Evolutionary conservation across 768 basidiomycete genomes (phyloP), one percentile per base, ranked within the genome.

Genomic region (Coprinopsis marcescibilis): DNA sequence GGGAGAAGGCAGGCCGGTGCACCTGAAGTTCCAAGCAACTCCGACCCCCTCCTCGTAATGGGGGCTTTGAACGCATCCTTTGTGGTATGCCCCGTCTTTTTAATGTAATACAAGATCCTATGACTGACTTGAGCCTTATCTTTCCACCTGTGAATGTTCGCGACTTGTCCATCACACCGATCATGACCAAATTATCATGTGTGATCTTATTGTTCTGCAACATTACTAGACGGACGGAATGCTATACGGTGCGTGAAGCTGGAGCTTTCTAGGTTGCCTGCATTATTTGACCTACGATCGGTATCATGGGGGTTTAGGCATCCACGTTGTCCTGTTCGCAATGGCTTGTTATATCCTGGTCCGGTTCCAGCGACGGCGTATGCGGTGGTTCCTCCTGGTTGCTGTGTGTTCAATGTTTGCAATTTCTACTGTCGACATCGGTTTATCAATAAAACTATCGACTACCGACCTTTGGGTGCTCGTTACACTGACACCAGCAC

Each of bases 361-460:
- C 17, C 15, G 29, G 4, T 30, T 24, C 7, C 19, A 42, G 2
- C 47, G 27, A 3, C 26, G 48, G 19, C 35, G 35, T 10, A 37
- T 40, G n/a, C 40, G 49, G 13, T 44, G 29, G 32, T 37, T 52
- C 29, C 37, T 52, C 7, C 26, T 55, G 15, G 33, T 17, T 26
- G 45, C 51, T 6, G 37, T 50, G 0, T 26, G 42, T 13, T 35
- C 33, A 17, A 46, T 55, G 48, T 49, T 55, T 20, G 39, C 26
- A 19, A 27, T 55, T n/a, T 49, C 54, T 8, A 52, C 54, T 1
- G 48, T 45, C 15, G 54, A 55, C 36, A 50, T 55, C 26, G 54
- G 48, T 1, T 25, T 55, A 14, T 46, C 54, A 13, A 26, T 48
- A 20, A 40, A 41, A 24, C 30, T 41, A 17, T 34, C 47, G n/a